These are phyloP conservation scores for Suhomyces tanzawaensis DNA, from an alignment of 805 yeast genomes.

Conservation along the genomic window DNA sequence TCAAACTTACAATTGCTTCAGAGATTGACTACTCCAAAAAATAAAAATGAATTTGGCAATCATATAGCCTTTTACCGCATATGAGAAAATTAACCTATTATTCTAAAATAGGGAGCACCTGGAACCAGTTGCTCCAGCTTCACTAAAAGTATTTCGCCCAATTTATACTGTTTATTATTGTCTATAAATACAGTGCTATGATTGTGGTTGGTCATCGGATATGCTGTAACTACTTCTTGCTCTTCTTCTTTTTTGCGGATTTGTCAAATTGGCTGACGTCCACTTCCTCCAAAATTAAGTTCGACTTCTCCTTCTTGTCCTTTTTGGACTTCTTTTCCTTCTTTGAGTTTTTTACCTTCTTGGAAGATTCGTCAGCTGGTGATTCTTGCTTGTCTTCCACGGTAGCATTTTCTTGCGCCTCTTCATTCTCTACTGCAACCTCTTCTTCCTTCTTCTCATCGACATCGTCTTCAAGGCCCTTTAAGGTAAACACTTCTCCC, in stretches of 20 bases:
- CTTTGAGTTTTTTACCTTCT: conserved; percentile 12
- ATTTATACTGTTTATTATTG: too few species aligned
- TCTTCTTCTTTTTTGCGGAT: conserved; percentile 8
- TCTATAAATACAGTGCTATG: too few species aligned
- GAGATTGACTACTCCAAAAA: too few species aligned
- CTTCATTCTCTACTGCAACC: conserved; percentile 8
- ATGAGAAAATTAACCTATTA: too few species aligned
- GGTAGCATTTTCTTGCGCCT: conserved; percentile 4
- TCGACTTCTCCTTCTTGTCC: conserved; percentile 14
- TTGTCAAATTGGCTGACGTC: conserved; percentile 6
- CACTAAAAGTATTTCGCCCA: too few species aligned
- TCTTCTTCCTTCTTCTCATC: conserved; percentile 9
- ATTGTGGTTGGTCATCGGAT: too few species aligned
- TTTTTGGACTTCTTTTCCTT: conserved; percentile 13
- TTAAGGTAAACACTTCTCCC: conserved; percentile 33
- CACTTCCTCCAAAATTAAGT: conserved; percentile 10
- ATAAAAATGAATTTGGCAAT: too few species aligned
- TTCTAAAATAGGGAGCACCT: too few species aligned
- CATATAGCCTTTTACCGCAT: too few species aligned
- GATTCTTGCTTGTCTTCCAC: conserved; percentile 4
- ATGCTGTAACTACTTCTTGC: background rate
- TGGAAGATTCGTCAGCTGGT: conserved; percentile 8
- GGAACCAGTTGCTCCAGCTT: too few species aligned
- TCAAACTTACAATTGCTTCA: too few species aligned
- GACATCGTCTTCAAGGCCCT: conserved; percentile 21